phyloP scores from a whole-genome alignment of 129 eudicot genomes.

The Solidago caesia region DNA sequence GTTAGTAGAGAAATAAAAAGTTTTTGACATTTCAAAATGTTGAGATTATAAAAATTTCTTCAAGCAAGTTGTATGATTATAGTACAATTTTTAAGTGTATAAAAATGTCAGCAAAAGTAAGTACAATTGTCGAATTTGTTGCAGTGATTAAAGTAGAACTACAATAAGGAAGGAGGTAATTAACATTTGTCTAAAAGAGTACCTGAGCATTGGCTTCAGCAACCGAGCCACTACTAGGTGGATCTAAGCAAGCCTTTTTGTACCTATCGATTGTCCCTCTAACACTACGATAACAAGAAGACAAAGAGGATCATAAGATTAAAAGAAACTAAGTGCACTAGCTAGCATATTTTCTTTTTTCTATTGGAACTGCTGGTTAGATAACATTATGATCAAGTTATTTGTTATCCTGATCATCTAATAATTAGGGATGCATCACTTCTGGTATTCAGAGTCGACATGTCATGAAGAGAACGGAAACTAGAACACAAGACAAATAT shows the following conservation, averaged over 20 bases:
- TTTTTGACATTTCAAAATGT: neutral
- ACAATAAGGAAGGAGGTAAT: neutral
- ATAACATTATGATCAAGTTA: neutral
- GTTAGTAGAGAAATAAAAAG: neutral
- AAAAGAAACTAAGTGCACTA: too few relatives aligned
- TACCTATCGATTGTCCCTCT: slow-evolving; percentile 92
- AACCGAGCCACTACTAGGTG: slow-evolving; percentile 64
- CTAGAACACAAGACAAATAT: neutral
- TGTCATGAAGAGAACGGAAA: neutral
- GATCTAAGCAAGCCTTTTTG: slow-evolving; percentile 86
- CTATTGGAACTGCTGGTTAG: neutral
- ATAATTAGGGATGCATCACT: neutral
- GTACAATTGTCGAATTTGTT: neutral
- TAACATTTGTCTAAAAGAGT: neutral
- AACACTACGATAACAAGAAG: slow-evolving; percentile 52
- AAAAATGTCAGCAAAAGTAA: neutral
- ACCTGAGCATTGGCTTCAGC: slow-evolving; percentile 98
- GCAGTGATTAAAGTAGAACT: neutral
- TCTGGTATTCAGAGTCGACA: neutral
- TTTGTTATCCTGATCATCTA: neutral
- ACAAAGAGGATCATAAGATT: neutral
- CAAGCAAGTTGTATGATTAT: too few relatives aligned
- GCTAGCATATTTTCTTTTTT: too few relatives aligned
- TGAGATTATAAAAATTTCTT: too few relatives aligned
- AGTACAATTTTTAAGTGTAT: neutral